Evolutionary conservation across 192 early-diverging fungal species (phyloP).

Genomic region (Podila epicladia): DNA sequence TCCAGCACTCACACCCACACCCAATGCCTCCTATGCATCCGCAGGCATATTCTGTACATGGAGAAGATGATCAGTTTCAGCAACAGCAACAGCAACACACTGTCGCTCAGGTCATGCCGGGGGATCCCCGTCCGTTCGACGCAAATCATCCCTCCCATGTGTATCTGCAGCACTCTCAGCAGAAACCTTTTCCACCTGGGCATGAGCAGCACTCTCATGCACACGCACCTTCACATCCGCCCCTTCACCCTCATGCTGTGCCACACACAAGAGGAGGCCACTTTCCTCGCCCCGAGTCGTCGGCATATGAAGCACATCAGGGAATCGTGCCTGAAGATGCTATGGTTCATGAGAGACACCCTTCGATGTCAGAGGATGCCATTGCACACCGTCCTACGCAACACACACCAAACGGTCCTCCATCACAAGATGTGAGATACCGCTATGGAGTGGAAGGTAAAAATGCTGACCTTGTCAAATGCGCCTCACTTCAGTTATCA

Average conservation of each 20-base stretch:
- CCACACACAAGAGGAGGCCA: not conserved
- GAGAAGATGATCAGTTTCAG: not conserved
- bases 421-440: too few species aligned
- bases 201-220: not conserved
- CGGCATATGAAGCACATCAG: constrained; percentile 2
- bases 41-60: not conserved
- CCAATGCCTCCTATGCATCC: not conserved
- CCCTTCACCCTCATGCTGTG: not conserved
- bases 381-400: not conserved
- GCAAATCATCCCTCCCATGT: not conserved
- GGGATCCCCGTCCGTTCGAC: constrained; percentile 9
- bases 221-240: not conserved
- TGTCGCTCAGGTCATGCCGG: not conserved
- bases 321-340: not conserved
- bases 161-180: constrained; percentile 2
- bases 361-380: not conserved
- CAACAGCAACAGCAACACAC: constrained; percentile 1
- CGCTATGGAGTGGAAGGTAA: too few species aligned
- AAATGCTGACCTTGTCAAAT: too few species aligned
- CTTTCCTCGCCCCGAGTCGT: not conserved
- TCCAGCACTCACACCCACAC: not conserved
- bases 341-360: not conserved
- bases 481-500: too few species aligned
- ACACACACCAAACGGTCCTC: not conserved
- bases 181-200: not conserved